Evolutionary conservation across 2,329 filamentous ascomycete genomes (phyloP), one percentile per base, ranked within the genome.

Genomic region (Corniculantispora saksenae): DNA sequence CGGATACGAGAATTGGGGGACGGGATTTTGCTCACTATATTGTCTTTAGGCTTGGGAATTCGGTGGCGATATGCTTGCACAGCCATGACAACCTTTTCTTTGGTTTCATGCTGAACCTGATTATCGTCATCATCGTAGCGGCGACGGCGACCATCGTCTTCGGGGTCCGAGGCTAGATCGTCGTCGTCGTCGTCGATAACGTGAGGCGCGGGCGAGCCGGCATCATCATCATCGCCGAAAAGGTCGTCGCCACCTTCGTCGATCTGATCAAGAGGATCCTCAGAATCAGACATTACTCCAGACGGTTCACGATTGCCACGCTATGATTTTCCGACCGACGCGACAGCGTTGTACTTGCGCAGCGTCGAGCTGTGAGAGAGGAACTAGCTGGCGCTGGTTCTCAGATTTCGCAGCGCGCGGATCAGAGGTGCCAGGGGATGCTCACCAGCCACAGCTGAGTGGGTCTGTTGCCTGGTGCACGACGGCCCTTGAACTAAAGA

Each of bases 41-140:
- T 88, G 73, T 93, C 89, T 68, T 85, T 88, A 45, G 90, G 84
- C 72, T 90, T 89, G 17, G 91, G 91, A 17, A 89, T 80, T 59
- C 86, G 83, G 74, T 94, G 91, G 54, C 91, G 85, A 71, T 85
- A 88, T 55, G 93, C 79, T 55, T 86, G 84, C 55, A 89, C 81
- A 60, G 88, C 87, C 78, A 88, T 84, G 61, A 91, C 83, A 61
- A 86, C 80, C 69, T 84, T 84, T 69, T 86, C 80, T 67, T 82
- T 80, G 23, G 81, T 83, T 70, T 79, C 80, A 64, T 82, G 78
- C 63, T 79, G 77, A 57, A 76, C 76, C 59, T 82, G 80, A 17
- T 81, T 80, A 12, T 80, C 77, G 7, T 83, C 79, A 53, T 82
- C 80, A n/a, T 81, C 79, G 35, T 80, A 78, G 13, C 79, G 67